Conservation (phyloP, 768 basidiomycete genomes). For the Pholiota microspora region DNA sequence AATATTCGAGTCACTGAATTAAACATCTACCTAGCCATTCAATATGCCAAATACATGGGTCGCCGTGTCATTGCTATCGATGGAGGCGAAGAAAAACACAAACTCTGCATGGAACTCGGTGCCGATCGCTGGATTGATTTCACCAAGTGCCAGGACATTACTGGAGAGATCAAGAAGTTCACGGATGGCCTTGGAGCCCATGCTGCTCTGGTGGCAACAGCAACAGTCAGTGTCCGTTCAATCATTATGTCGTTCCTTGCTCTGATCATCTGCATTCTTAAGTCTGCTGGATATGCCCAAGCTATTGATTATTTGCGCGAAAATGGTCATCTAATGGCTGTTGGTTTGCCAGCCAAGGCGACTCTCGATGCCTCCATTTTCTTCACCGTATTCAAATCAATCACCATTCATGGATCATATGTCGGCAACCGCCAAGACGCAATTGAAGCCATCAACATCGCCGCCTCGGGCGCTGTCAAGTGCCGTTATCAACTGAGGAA, state of each 20-base stretch:
- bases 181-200: conserved; percentile 75
- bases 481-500: conserved; percentile 47
- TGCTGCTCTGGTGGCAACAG: conserved; percentile 60
- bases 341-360: conserved; percentile 71
- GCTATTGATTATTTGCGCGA: conserved; percentile 75
- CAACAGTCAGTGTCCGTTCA: conserved; percentile 31
- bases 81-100: conserved; percentile 69
- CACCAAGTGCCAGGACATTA: conserved; percentile 60
- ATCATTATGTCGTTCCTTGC: neutral
- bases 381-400: conserved; percentile 38
- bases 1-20: neutral
- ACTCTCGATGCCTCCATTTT: conserved; percentile 30
- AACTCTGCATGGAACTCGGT: conserved; percentile 59
- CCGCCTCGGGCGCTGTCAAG: conserved; percentile 67
- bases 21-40: conserved; percentile 46
- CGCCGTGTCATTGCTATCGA: conserved; percentile 78
- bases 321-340: conserved; percentile 73
- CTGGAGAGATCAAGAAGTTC: conserved; percentile 58
- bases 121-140: conserved; percentile 84
- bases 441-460: conserved; percentile 76
- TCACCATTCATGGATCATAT: conserved; percentile 53
- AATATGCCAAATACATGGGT: conserved; percentile 79
- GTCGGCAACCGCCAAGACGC: conserved; percentile 83
- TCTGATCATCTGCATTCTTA: neutral
- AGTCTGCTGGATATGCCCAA: conserved; percentile 44